Conservation (phyloP, 148 eudicot species). For the Cornus suecica region DNA sequence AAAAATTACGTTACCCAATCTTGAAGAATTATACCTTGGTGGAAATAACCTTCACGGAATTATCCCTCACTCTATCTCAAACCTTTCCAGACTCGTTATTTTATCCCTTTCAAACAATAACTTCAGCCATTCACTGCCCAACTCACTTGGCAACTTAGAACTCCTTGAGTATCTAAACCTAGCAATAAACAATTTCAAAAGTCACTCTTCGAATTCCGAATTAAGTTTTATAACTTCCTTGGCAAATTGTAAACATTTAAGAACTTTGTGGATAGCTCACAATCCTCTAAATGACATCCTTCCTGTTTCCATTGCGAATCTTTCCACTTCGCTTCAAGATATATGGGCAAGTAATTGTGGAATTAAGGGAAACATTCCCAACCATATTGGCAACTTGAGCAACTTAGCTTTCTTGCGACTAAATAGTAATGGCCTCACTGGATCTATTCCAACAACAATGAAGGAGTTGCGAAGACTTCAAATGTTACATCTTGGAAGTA, state of each 20-base stretch:
- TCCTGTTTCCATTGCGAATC: constrained; percentile 9
- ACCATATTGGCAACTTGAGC: constrained; percentile 17
- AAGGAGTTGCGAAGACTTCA: constrained; percentile 7
- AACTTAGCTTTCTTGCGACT: constrained; percentile 4
- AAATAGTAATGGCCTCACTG: constrained; percentile 17
- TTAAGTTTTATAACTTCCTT: background rate
- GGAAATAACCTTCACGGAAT: background rate
- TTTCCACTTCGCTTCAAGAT: no score
- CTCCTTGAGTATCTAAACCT: background rate
- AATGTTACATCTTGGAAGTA: background rate
- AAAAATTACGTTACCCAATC: background rate
- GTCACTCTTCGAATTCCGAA: background rate
- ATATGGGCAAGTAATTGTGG: background rate
- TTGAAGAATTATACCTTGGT: background rate
- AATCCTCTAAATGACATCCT: constrained; percentile 10
- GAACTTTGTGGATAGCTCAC: background rate
- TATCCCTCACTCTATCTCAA: constrained; percentile 7
- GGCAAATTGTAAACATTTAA: background rate
- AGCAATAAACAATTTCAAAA: background rate
- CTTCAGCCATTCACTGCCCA: constrained; percentile 10
- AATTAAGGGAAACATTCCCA: constrained; percentile 18
- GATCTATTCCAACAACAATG: constrained; percentile 16
- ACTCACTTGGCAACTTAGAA: constrained; percentile 9
- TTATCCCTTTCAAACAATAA: background rate
- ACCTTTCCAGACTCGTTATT: background rate